Conservation (phyloP, 371 early-diverging fungal genomes). For the Rhizopus microsporus region DNA sequence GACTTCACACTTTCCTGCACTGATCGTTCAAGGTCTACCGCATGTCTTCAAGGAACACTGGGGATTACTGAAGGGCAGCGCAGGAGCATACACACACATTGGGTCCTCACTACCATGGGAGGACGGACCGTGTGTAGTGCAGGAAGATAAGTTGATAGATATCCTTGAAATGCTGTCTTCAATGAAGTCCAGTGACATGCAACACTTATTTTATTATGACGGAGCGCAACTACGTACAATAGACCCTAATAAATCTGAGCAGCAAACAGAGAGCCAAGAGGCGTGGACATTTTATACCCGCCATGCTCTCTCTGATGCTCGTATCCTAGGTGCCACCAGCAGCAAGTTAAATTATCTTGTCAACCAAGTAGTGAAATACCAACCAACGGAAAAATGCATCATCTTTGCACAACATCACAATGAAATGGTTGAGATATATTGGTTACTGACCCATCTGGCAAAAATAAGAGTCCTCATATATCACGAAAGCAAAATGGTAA, state of each 20-base stretch:
- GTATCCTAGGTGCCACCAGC: slow-evolving; percentile 31
- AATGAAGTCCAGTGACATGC: slow-evolving; percentile 5
- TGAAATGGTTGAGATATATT: slow-evolving; percentile 50
- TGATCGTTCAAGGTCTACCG: slow-evolving; percentile 41
- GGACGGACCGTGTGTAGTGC: slow-evolving; percentile 16
- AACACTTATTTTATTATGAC: slow-evolving; percentile 25
- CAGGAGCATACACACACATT: slow-evolving; percentile 16
- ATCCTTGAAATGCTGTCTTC: slow-evolving; percentile 10
- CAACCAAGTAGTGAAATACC: slow-evolving; percentile 41
- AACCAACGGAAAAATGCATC: slow-evolving; percentile 56
- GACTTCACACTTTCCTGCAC: slow-evolving; percentile 33
- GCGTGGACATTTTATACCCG: slow-evolving; percentile 23
- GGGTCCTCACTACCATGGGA: slow-evolving; percentile 4
- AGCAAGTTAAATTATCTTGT: slow-evolving; percentile 63
- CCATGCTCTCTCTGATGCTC: slow-evolving; percentile 22
- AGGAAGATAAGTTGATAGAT: slow-evolving; percentile 13
- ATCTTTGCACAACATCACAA: slow-evolving; percentile 55
- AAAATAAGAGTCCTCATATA: slow-evolving; percentile 61
- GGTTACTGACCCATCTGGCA: slow-evolving; percentile 48
- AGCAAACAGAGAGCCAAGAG: slow-evolving; percentile 2
- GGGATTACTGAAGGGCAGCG: slow-evolving; percentile 30
- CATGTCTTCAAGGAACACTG: slow-evolving; percentile 25
- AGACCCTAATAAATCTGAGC: neutral
- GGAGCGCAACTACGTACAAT: neutral
- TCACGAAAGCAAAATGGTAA: slow-evolving; percentile 46